phyloP scores from a whole-genome alignment of 106 monocot genomes.

The Gastrodia elata region DNA sequence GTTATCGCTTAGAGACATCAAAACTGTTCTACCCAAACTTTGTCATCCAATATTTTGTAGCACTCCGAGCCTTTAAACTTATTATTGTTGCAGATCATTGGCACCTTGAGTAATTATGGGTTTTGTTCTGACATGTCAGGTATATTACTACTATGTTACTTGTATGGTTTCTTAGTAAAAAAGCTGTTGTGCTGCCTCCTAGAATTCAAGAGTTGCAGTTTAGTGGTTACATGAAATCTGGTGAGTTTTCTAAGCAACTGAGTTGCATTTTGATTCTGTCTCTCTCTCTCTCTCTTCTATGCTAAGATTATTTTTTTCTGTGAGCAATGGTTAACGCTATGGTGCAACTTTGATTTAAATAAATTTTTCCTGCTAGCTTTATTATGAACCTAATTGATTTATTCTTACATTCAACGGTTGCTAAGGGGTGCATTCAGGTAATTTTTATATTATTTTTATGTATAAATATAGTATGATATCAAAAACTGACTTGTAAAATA shows the following conservation, averaged over 20 bases:
- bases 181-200: constrained; percentile 71
- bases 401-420: neutral
- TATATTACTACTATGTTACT: constrained; percentile 69
- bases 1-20: neutral
- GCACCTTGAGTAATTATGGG: neutral
- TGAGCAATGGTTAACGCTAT: neutral
- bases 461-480: too few species aligned
- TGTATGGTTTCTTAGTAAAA: constrained; percentile 73
- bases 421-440: neutral
- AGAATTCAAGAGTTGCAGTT: constrained; percentile 63
- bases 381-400: neutral
- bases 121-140: constrained; percentile 28
- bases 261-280: neutral
- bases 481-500: too few species aligned
- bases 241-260: constrained; percentile 22
- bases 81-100: neutral
- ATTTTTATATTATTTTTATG: neutral
- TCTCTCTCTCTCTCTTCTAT: neutral
- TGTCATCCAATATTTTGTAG: neutral
- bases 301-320: neutral
- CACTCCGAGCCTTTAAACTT: neutral
- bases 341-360: neutral
- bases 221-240: constrained; percentile 86
- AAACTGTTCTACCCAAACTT: neutral
- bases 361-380: neutral